phyloP scores from a whole-genome alignment of 345 rosid species.

The Psidium guajava region DNA sequence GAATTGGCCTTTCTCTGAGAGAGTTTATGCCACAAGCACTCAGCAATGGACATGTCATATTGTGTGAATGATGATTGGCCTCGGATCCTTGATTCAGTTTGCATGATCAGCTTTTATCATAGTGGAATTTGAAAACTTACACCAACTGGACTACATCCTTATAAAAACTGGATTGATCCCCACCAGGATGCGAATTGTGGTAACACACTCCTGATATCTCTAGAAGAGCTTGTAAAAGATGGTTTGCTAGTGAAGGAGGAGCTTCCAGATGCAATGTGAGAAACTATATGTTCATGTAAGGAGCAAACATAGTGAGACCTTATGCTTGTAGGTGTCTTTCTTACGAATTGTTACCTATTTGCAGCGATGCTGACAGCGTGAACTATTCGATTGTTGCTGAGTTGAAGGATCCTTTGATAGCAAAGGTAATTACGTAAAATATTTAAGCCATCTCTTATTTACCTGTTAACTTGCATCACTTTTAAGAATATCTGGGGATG shows the following conservation, averaged over 20 bases:
- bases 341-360: neutral
- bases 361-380: slow-evolving; percentile 54
- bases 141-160: neutral
- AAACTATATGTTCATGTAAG: neutral
- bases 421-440: slow-evolving; percentile 32
- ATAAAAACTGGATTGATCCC: neutral
- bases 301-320: neutral
- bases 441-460: neutral
- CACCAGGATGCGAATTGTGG: slow-evolving; percentile 88
- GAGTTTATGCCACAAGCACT: neutral
- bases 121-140: neutral
- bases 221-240: slow-evolving; percentile 82
- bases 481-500: neutral
- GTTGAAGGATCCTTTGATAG: slow-evolving; percentile 64
- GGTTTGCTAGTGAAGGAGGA: slow-evolving; percentile 59
- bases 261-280: slow-evolving; percentile 70
- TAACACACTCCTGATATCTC: slow-evolving; percentile 79
- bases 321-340: neutral
- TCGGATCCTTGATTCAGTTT: neutral
- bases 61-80: neutral
- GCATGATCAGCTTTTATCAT: neutral
- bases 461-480: neutral
- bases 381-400: slow-evolving; percentile 43
- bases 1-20: neutral
- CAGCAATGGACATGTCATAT: neutral